Evolutionary conservation across 768 basidiomycete species (phyloP), one percentile per base, ranked within the genome.

Genomic region (Lyophyllum decastes): DNA sequence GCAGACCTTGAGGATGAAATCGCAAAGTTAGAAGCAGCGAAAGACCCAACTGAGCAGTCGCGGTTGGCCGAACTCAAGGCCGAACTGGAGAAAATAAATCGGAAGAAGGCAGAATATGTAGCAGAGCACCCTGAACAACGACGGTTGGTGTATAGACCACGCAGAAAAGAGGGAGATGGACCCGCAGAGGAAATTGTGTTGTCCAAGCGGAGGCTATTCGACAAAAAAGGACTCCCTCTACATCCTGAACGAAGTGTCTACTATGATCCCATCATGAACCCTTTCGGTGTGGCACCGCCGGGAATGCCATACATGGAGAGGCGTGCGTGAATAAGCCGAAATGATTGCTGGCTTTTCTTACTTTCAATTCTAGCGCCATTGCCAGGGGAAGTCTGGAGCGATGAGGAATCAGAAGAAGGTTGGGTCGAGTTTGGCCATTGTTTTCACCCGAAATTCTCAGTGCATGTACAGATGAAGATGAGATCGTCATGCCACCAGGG

Each of bases 261-360:
- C 71, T 98, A 94, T 74, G 91, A 98, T 65, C 83, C 91, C 26
- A 83, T 94, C 41, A 88, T 95, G 84, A 98, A 98, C 69, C 94
- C 94, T 22, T 95, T 80, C 68, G 95, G 95, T 26, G 91, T 94
- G 17, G 87, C 95, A 19, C 95, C 95, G 41, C 96, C 95, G 12
- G 96, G 96, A 7, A 93, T 97, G 94, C 94, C 92, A n/a, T 98
- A 97, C 72, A 76, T 84, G 56, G 93, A 98, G 70, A 74, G 89
- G 75, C 83, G 95, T 95, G 64, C 73, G 90, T 78, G 12, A 12
- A n/a, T n/a, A 25, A 35, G 46, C 33, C 11, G 22, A 49, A 35
- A 14, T 40, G 43, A 45, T 9, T 44, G 38, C 54, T 8, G 21
- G 25, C 9, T 38, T 22, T 59, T 19, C 22, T 57, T 26, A 60